Base-by-base conservation (phyloP, 2,329 filamentous ascomycete species). In the Microdochium bolleyi region DNA sequence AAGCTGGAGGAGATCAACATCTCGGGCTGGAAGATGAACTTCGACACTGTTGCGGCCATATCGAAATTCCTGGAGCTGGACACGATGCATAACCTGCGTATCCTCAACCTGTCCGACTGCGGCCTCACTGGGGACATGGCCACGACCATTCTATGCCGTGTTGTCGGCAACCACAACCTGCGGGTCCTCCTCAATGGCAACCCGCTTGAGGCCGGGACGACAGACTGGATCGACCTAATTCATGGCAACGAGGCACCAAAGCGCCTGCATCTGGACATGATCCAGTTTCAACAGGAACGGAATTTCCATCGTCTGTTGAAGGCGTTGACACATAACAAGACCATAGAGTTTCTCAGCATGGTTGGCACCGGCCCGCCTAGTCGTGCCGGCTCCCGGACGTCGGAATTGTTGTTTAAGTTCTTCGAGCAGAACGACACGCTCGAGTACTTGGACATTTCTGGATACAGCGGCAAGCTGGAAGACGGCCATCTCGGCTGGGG, bases 391-490 rank as follows among this genome's bases (percentile, higher is more conserved):
- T 64, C 69, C 14, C 70, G 71, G n/a, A 75, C 77, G 1, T 75
- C 75, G 51, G 65, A 70, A 44, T 71, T 76, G 0, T 65, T 82
- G 1, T 73, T 75, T 24, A 67, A 71, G 3, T 75, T 83, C 50
- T 77, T 83, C 44, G 67, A 71, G n/a, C 66, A 67, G 24, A 83
- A 82, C 61, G 62, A 66, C 8, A 75, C 73, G 0, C 65, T 82
- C 48, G 73, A 70, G n/a, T 80, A 71, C 53, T 70, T 83, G 2
- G 79, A 83, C 57, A 65, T 82, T 8, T 82, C 79, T 1, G 79
- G 79, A 2, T 82, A 76, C 59, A 75, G 74, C 49, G 76, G 78
- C 48, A 82, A 80, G 61, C 67, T 83, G 7, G 79, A 83, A 56
- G 79, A 83, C 56, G 75, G 77, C 0, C 75, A 79, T 54, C 70